Evolutionary conservation across 2,329 filamentous ascomycete species (phyloP).

Genomic region (Tolypocladium album): DNA sequence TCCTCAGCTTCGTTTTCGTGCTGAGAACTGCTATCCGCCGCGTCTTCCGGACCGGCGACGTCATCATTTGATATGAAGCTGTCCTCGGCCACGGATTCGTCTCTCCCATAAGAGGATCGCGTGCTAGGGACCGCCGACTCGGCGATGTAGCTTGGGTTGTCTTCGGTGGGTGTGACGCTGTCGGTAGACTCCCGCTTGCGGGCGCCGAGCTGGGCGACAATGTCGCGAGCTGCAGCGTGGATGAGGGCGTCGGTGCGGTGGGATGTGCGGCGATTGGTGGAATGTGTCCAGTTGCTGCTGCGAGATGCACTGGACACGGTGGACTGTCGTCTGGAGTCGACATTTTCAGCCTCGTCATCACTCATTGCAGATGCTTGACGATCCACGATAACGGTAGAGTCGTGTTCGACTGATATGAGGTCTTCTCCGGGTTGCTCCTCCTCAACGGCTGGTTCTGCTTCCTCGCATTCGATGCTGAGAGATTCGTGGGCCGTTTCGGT

Average conservation of each 20-base stretch:
- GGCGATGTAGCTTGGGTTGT: conserved; percentile 10
- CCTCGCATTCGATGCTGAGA: neutral
- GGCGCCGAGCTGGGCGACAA: conserved; percentile 36
- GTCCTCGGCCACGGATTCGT: conserved; percentile 8
- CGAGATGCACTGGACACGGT: conserved; percentile 11
- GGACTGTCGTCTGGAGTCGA: conserved; percentile 7
- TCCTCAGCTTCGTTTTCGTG: conserved; percentile 44
- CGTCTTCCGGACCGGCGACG: conserved; percentile 11
- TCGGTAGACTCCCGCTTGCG: neutral
- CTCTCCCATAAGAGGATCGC: conserved; percentile 12
- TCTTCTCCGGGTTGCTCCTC: neutral
- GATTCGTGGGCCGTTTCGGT: neutral
- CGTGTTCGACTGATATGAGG: neutral
- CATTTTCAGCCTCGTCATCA: neutral
- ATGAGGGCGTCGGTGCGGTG: conserved; percentile 40
- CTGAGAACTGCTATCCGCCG: conserved; percentile 36
- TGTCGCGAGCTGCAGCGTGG: conserved; percentile 39
- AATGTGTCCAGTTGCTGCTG: conserved; percentile 9
- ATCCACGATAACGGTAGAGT: neutral
- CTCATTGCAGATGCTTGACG: neutral
- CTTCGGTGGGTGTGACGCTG: conserved; percentile 2
- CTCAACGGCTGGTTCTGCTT: neutral
- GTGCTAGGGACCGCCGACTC: conserved; percentile 8
- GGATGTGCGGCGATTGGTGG: conserved; percentile 26
- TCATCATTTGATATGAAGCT: conserved; percentile 4